These are phyloP conservation scores for Pseudocercospora cruenta DNA, from an alignment of 2,329 filamentous ascomycete genomes.

Conservation along the genomic window DNA sequence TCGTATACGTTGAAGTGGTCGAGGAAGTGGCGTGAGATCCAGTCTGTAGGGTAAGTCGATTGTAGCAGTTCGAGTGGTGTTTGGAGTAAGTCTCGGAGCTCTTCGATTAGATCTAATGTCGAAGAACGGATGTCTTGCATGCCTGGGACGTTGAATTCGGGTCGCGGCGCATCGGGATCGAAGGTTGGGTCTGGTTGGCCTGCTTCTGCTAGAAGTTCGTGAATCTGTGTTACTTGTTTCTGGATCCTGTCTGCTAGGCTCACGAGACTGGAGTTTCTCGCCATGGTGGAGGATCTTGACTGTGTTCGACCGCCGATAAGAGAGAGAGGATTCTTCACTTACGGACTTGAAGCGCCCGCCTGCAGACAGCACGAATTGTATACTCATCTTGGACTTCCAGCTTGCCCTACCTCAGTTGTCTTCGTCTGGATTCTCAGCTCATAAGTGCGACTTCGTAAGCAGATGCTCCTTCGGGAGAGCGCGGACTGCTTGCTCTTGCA, in stretches of 20 bases:
- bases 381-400: too few relatives aligned
- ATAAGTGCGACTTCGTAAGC: not conserved
- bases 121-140: not conserved
- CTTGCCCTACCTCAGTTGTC: not conserved
- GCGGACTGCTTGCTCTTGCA: not conserved
- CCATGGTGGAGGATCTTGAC: not conserved
- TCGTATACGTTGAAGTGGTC: conserved; percentile 11
- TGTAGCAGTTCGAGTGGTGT: conserved; percentile 7
- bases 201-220: not conserved
- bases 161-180: not conserved
- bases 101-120: conserved; percentile 2
- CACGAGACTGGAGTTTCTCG: not conserved
- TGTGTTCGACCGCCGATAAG: not conserved
- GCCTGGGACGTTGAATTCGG: not conserved
- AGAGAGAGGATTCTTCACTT: too few relatives aligned
- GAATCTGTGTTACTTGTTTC: not conserved
- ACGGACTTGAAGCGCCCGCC: too few relatives aligned
- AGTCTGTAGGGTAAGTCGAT: not conserved
- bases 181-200: conserved; percentile 8
- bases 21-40: conserved; percentile 2
- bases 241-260: not conserved
- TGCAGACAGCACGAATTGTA: too few relatives aligned
- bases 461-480: not conserved
- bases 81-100: conserved; percentile 4
- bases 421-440: not conserved